phyloP scores from a whole-genome alignment of 257 asterid genomes.

The Coffea eugenioides region DNA sequence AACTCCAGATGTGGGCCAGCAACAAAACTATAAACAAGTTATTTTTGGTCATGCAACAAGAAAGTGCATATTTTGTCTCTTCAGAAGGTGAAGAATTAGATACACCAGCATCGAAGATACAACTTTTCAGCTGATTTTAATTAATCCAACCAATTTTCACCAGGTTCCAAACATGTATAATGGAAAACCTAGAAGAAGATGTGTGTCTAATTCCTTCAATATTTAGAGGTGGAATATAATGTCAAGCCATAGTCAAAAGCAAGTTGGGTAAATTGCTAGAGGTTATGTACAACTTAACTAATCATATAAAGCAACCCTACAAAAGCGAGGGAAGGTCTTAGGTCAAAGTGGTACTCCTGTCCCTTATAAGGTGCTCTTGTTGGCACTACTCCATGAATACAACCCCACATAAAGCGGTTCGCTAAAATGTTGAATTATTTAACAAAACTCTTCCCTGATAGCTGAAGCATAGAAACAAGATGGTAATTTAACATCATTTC shows the following conservation, averaged over 20 bases:
- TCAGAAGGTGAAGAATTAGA: not conserved
- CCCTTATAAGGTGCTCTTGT: not conserved
- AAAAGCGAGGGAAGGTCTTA: not conserved
- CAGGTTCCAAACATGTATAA: not conserved
- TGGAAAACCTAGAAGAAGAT: not conserved
- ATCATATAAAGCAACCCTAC: not conserved
- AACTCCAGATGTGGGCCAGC: not conserved
- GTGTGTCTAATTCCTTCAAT: not conserved
- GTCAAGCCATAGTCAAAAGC: not conserved
- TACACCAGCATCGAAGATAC: not conserved
- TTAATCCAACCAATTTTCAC: not conserved
- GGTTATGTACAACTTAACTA: not conserved
- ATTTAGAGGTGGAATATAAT: not conserved
- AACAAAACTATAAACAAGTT: not conserved
- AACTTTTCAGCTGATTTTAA: not conserved
- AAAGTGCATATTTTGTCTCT: not conserved
- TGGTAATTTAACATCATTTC: not conserved
- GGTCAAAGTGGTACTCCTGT: not conserved
- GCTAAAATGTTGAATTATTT: not conserved
- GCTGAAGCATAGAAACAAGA: not conserved
- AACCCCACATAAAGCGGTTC: not conserved
- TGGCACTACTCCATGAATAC: not conserved
- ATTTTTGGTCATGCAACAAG: not conserved
- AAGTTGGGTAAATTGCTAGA: not conserved
- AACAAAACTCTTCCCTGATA: not conserved